Evolutionary conservation across 768 basidiomycete species (phyloP), one percentile per base, ranked within the genome.

Genomic region (Dacryopinax spathularia): DNA sequence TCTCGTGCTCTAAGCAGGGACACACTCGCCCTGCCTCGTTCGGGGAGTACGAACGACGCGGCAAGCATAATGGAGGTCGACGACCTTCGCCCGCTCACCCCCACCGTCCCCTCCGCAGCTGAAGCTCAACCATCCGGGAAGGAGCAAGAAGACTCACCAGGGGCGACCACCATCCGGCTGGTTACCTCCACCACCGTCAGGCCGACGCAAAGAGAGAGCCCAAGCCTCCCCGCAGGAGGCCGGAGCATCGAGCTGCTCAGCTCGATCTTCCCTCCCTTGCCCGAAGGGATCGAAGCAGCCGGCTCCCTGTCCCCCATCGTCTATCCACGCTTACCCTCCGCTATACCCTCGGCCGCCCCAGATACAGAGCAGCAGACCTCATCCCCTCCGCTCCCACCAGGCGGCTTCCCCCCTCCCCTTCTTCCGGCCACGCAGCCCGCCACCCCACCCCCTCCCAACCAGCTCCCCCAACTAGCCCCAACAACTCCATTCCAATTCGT

Each of bases 401-500:
- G 76, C 7, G 72, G 71, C 34, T 79, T 80, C 67, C 78, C 78
- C 5, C 78, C 78, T 27, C 71, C 68, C 3, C 75, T 69, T 29
- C 73, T 69, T 41, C 44, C 18, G 43, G 65, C 60, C 18, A 41
- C 65, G 33, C 33, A 56, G 22, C 60, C 31, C 6, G 36, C 33
- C 67, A 12, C 66, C 68, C 18, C 66, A 73, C 3, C 69, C 74
- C 2, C 72, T 71, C 41, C 71, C 71, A 62, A 44, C 66, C 15
- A 64, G 69, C 6, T 37, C 67, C 22, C 63, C 69, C 35, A 69
- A 74, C 10, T 73, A 65, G 36, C 68, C 68, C 60, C 71, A 33
- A 63, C 72, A 80, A 25, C 82, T 84, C 0, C 48, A 13, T 56
- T 56, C 48, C 48, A 56, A 18, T 91, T 91, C 75, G 70, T 89